phyloP scores from a whole-genome alignment of 345 rosid species.

The Lepidium didymum region DNA sequence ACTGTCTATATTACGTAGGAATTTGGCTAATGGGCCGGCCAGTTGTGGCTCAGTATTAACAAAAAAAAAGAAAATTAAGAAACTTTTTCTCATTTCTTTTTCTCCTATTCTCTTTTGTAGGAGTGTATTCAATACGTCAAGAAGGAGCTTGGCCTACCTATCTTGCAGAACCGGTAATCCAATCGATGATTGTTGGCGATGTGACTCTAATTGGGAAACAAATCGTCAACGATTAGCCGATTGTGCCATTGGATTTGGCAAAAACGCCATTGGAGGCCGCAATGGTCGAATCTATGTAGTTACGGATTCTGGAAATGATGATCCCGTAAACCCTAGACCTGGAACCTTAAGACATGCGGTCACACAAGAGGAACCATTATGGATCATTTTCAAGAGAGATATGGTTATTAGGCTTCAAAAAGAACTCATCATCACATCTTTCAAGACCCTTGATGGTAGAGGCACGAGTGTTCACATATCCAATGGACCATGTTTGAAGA shows the following conservation, averaged over 20 bases:
- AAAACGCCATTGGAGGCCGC: slow-evolving; percentile 60
- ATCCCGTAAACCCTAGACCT: slow-evolving; percentile 52
- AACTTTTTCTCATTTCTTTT: too few species aligned
- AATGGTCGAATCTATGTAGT: slow-evolving; percentile 58
- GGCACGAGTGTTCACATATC: slow-evolving; percentile 73
- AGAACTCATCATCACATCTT: slow-evolving; percentile 61
- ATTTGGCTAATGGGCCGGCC: too few species aligned
- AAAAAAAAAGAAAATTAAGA: too few species aligned
- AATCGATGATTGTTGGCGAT: slow-evolving; percentile 79
- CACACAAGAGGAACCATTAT: slow-evolving; percentile 65
- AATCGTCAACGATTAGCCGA: slow-evolving; percentile 60
- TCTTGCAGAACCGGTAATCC: slow-evolving; percentile 68
- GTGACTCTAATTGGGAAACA: slow-evolving; percentile 63
- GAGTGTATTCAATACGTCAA: slow-evolving; percentile 54
- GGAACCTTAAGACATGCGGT: slow-evolving; percentile 69
- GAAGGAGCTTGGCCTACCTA: slow-evolving; percentile 60
- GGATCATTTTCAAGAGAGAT: slow-evolving; percentile 72
- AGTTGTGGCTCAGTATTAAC: too few species aligned
- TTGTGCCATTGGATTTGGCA: slow-evolving; percentile 78
- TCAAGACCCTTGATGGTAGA: slow-evolving; percentile 75
- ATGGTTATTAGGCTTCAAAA: slow-evolving; percentile 60
- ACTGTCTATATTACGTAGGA: too few species aligned
- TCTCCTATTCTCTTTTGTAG: slow-evolving; percentile 21
- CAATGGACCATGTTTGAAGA: slow-evolving; percentile 67
- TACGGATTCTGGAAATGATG: slow-evolving; percentile 48